Conservation (phyloP, 1,284 basidiomycete genomes). For the Puccinia novopanici region DNA sequence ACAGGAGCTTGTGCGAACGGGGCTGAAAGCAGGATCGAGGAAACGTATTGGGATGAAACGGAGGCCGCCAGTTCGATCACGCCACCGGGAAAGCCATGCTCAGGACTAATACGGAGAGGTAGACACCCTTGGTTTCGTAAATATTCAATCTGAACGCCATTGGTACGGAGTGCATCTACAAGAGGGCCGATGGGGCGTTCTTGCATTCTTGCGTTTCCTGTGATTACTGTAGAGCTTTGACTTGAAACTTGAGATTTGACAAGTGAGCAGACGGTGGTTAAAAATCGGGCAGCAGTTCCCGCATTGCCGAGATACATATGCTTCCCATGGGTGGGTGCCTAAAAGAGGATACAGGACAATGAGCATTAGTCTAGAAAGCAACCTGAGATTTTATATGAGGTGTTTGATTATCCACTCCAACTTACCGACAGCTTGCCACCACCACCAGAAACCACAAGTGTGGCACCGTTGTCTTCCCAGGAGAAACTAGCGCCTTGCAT, state of each 20-base stretch:
- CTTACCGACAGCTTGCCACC: constrained; percentile 69
- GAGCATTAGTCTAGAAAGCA: not conserved
- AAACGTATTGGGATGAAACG: constrained; percentile 97
- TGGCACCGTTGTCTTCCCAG: constrained; percentile 93
- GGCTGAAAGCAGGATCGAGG: constrained; percentile 90
- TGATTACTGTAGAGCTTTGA: constrained; percentile 64
- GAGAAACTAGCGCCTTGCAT: constrained; percentile 85
- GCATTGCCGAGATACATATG: constrained; percentile 96
- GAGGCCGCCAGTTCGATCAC: constrained; percentile 85
- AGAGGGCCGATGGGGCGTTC: constrained; percentile 90
- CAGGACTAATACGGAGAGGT: constrained; percentile 80
- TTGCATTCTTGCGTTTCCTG: constrained; percentile 98
- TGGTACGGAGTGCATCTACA: constrained; percentile 84
- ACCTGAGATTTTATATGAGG: not conserved
- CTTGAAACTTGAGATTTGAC: constrained; percentile 63
- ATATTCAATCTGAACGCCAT: constrained; percentile 78
- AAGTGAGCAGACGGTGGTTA: constrained; percentile 91
- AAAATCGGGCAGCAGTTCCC: constrained; percentile 95
- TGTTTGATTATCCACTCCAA: not conserved
- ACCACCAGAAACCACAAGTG: constrained; percentile 86
- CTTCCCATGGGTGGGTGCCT: constrained; percentile 73
- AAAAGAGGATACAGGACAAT: constrained; percentile 12
- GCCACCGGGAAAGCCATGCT: constrained; percentile 74
- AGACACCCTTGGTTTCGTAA: constrained; percentile 80
- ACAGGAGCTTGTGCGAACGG: constrained; percentile 83